Base-by-base conservation (phyloP, 23 red algal genomes). In the Gracilaria gracilis region DNA sequence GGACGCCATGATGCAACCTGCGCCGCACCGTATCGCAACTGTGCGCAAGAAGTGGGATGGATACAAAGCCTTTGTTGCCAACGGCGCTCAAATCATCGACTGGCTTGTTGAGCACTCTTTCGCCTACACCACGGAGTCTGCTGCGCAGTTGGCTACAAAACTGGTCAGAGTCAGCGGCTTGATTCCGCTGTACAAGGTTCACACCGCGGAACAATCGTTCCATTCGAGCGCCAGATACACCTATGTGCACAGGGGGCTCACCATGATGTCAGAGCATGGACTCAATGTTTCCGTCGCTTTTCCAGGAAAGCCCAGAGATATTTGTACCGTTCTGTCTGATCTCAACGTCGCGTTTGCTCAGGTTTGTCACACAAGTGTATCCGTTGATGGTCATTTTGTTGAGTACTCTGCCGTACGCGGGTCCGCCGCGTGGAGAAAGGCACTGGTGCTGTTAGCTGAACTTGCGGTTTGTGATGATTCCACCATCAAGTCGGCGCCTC, bases 1-100 rank as follows among this genome's bases (percentile, higher is more conserved):
- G 12, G 87, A 90, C 46, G 57, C 73, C 4, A 90, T 90, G 87
- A 90, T 90, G 87, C 48, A 71, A 49, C 74, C 87, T 0, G 54
- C 42, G 24, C 9, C 87, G n/a, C 36, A 49, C 6, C 73, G 44
- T 23, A 20, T 90, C 25, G 33, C 73, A 20, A 44, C 58, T 21
- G 36, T 42, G 1, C 67, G 71, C 25, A 79, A 36, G 31, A 80
- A 81, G 55, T 90, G 87, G 87, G 74, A 90, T 25, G 51, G 76
- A 15, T 54, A 62, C 25, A 80, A 81, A 64, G 71, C 87, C 0
- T 80, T 47, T 74, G 57, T 59, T 59, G 71, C 76, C 32, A 80
- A 48, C 50, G 87, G 87, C 35, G 16, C 49, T 27, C 37, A 61
- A 51, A 90, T 90, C 57, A 57, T 81, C n/a, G 71, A 79, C 58